phyloP scores from a whole-genome alignment of 2,329 filamentous ascomycete species.

The Aspergillus fischeri region DNA sequence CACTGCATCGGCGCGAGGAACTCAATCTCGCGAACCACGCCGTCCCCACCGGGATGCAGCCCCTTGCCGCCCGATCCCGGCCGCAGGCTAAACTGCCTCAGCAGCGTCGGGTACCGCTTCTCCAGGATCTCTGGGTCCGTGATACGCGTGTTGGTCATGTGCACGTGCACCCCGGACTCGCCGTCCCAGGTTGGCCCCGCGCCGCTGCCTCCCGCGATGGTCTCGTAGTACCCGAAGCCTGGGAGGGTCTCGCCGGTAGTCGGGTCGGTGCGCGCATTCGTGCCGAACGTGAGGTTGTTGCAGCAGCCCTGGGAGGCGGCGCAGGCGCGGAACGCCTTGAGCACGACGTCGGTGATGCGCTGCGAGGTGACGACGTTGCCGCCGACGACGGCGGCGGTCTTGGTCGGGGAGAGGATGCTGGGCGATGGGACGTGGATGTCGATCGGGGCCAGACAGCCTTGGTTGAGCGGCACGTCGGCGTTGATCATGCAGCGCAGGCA shows the following conservation, averaged over 20 bases:
- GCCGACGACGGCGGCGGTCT: conserved; percentile 74
- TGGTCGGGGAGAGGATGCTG: conserved; percentile 69
- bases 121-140: conserved; percentile 81
- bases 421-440: conserved; percentile 65
- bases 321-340: conserved; percentile 74
- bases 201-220: conserved; percentile 75
- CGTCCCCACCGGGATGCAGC: conserved; percentile 67
- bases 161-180: conserved; percentile 71
- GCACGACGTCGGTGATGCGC: conserved; percentile 76
- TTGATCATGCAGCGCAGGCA: conserved; percentile 75
- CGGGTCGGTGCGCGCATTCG: conserved; percentile 63
- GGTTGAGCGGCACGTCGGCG: conserved; percentile 80
- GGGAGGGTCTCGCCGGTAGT: conserved; percentile 55
- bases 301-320: conserved; percentile 76
- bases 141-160: conserved; percentile 87
- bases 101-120: conserved; percentile 70
- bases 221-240: conserved; percentile 85
- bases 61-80: conserved; percentile 63
- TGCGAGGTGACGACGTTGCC: conserved; percentile 78
- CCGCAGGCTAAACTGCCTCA: conserved; percentile 68
- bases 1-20: conserved; percentile 78
- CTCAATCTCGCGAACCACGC: conserved; percentile 77
- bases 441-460: conserved; percentile 76
- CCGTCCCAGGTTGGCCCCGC: conserved; percentile 74
- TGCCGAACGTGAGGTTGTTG: conserved; percentile 79